Evolutionary conservation across 768 basidiomycete species (phyloP).

Genomic region (Trametes punicea): DNA sequence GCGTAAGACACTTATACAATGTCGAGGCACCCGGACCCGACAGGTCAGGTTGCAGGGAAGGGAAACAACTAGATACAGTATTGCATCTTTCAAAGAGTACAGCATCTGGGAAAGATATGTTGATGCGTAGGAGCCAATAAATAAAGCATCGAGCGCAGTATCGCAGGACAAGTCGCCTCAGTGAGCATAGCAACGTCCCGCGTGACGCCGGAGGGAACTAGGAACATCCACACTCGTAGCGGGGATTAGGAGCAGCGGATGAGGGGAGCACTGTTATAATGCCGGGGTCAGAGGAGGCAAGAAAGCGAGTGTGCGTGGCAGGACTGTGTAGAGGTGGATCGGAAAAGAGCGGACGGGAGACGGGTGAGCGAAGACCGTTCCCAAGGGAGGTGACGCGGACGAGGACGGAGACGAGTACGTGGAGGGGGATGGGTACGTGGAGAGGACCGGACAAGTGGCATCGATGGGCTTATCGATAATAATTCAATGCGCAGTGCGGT

Average conservation of each 20-base stretch:
- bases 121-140: slow-evolving; percentile 10
- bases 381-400: slow-evolving; percentile 6
- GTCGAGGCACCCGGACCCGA: no score
- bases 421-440: background rate
- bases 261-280: background rate
- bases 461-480: no score
- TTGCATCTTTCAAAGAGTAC: slow-evolving; percentile 10
- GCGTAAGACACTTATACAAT: no score
- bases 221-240: slow-evolving; percentile 12
- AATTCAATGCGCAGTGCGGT: slow-evolving; percentile 21
- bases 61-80: slow-evolving; percentile 16
- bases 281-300: slow-evolving; percentile 7
- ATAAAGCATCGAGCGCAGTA: slow-evolving; percentile 9
- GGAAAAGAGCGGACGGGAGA: slow-evolving; percentile 32
- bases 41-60: no score
- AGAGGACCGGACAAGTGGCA: no score
- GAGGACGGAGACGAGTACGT: slow-evolving; percentile 3
- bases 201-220: background rate
- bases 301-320: background rate
- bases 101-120: slow-evolving; percentile 8
- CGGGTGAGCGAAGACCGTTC: slow-evolving; percentile 23
- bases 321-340: background rate
- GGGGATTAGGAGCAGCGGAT: background rate
- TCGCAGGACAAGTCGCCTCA: slow-evolving; percentile 1
- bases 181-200: background rate